Conservation (phyloP, 2,329 filamentous ascomycete genomes). For the Aspergillus sp. region DNA sequence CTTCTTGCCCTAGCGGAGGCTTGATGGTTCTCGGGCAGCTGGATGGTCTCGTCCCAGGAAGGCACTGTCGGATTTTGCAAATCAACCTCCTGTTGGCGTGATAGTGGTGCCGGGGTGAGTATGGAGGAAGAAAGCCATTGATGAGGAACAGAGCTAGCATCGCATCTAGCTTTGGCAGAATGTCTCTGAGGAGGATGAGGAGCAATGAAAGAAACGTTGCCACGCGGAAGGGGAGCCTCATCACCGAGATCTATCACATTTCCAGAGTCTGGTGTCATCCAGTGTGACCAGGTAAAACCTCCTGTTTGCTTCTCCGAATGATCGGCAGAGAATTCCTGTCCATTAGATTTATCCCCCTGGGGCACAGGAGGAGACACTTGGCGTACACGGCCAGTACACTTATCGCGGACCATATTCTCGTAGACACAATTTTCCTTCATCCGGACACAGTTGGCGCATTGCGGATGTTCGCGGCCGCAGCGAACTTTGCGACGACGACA, state of each 20-base stretch:
- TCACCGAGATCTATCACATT: background rate
- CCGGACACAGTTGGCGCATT: conserved; percentile 3
- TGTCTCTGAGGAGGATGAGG: background rate
- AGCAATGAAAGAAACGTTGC: background rate
- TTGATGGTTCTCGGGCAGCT: background rate
- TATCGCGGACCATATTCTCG: background rate
- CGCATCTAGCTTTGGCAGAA: background rate
- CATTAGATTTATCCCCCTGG: background rate
- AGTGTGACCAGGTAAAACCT: background rate
- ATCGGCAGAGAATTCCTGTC: background rate
- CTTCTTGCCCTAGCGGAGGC: background rate
- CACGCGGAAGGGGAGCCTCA: background rate
- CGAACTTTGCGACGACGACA: conserved; percentile 9
- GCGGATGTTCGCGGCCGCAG: conserved; percentile 5
- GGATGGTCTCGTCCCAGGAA: background rate
- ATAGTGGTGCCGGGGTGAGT: background rate
- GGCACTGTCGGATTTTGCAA: background rate
- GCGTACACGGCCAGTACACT: background rate
- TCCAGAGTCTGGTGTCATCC: background rate
- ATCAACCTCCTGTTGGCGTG: background rate
- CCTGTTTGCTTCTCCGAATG: too few species aligned
- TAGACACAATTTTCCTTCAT: conserved; percentile 3
- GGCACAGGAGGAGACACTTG: background rate
- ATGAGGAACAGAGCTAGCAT: background rate
- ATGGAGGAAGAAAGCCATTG: background rate